Base-by-base conservation (phyloP, 805 yeast species). In the Yarrowia porcina region DNA sequence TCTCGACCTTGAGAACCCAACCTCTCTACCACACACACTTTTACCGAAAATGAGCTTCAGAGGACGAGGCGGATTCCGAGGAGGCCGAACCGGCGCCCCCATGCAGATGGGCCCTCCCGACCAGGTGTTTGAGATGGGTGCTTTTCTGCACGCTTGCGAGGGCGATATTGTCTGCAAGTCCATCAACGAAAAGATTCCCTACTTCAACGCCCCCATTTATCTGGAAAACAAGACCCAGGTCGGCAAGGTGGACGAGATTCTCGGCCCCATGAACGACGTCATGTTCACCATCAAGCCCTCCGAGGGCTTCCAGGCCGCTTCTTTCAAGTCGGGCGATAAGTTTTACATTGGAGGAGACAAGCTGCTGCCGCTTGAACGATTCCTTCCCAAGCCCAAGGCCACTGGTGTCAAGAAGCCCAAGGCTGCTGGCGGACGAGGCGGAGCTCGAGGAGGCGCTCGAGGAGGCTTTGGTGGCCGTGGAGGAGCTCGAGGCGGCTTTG, bases 221-320 rank as follows among this genome's bases (percentile, higher is more conserved):
- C 82, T 94, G 69, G 98, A 94, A 75, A 93, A 94, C 82, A 94
- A 94, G 75, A 88, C 96, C 25, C 94, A 88, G 73, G 86, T 94
- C 52, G 99, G 99, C 71, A 94, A 94, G 76, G 96, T 94, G 64
- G 99, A 94, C 75, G 99, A 94, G 81, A 94, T 94, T 67, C 82
- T 94, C 69, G 99, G 99, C 59, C 98, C 99, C 52, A 79, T 94
- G 74, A 94, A 94, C 74, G 99, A 94, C 78, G 97, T 94, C n/a
- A 93, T 83, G 74, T 94, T 94, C 83, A 94, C 99, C 38, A 86
- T 94, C 70, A 94, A 94, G 79, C 94, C 97, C 64, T 81, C 89
- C 60, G 99, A 94, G 74, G 99, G 99, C 73, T 94, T 94, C 61
- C 94, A 89, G 75, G 97, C 99, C 63, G 77, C 83, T 36, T 89